phyloP scores from a whole-genome alignment of 2,329 filamentous ascomycete species.

The Aspergillus latus region DNA sequence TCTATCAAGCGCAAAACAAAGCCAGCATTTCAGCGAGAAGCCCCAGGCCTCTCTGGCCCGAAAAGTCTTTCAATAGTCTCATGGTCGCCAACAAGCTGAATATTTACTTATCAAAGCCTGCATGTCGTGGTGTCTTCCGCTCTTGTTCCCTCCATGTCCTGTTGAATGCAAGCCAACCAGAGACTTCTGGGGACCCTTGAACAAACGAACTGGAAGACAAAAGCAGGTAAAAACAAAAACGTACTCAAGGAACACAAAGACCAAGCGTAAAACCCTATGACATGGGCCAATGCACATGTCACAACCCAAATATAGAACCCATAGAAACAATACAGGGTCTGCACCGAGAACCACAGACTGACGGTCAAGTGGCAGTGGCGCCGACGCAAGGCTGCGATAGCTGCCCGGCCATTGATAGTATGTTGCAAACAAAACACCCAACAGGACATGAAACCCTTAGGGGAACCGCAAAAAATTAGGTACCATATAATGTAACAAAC shows the following conservation, averaged over 20 bases:
- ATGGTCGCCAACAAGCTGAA: constrained; percentile 8
- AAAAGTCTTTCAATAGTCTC: constrained; percentile 2
- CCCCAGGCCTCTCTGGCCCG: constrained; percentile 7
- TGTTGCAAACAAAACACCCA: not conserved
- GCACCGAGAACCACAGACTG: constrained; percentile 5
- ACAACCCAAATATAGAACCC: constrained; percentile 14
- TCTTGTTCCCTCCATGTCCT: constrained; percentile 11
- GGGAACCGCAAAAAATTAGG: constrained; percentile 10
- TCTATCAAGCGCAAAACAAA: constrained; percentile 7
- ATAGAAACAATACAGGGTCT: constrained; percentile 12
- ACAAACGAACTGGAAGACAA: constrained; percentile 19
- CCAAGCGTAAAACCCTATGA: constrained; percentile 15
- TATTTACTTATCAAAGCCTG: constrained; percentile 14
- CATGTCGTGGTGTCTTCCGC: constrained; percentile 13
- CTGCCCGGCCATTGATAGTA: not conserved
- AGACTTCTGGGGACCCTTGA: constrained; percentile 5
- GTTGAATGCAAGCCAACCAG: constrained; percentile 3
- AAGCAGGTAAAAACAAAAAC: constrained; percentile 14
- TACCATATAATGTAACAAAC: constrained; percentile 6
- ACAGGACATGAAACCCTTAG: constrained; percentile 1
- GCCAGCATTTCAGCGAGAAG: constrained; percentile 9
- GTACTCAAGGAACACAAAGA: constrained; percentile 7
- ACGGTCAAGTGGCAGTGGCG: constrained; percentile 1
- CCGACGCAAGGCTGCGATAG: not conserved
- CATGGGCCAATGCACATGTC: constrained; percentile 17